These are phyloP conservation scores for Echinochloa phyllopogon DNA, from an alignment of 176 grass and related monocot species.

Conservation along the genomic window DNA sequence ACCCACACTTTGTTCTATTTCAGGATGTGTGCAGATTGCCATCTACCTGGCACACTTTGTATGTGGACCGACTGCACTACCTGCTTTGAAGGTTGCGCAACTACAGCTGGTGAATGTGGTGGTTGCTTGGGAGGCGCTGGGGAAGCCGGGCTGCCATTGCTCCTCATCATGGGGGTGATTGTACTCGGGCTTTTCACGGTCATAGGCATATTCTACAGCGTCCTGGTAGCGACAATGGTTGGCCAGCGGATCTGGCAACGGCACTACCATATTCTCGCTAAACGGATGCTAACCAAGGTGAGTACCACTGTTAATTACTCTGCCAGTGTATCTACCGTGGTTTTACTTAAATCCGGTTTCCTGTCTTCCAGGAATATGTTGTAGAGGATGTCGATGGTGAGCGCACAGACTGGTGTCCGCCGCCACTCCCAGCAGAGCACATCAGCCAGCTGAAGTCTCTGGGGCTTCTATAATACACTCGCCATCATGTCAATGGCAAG, in stretches of 20 bases:
- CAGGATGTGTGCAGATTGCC: constrained; percentile 92
- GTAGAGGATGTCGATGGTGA: constrained; percentile 86
- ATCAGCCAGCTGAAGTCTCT: constrained; percentile 81
- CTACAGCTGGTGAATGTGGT: constrained; percentile 80
- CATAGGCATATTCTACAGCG: constrained; percentile 83
- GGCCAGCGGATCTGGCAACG: constrained; percentile 94
- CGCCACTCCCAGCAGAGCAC: constrained; percentile 68
- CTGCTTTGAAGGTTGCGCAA: constrained; percentile 87
- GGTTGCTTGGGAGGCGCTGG: constrained; percentile 88
- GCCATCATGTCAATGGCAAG: background rate
- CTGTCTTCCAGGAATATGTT: constrained; percentile 71
- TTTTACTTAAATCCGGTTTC: background rate
- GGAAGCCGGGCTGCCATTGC: constrained; percentile 74
- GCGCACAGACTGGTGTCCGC: constrained; percentile 74
- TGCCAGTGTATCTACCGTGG: background rate
- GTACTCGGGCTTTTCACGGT: constrained; percentile 68
- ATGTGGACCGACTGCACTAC: constrained; percentile 96
- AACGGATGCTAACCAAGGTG: constrained; percentile 89
- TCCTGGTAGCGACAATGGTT: constrained; percentile 85
- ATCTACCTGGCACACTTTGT: constrained; percentile 86
- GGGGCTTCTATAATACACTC: constrained; percentile 78
- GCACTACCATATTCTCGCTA: constrained; percentile 87
- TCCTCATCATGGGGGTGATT: constrained; percentile 86
- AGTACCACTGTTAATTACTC: background rate
- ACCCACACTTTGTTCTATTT: constrained; percentile 33